These are phyloP conservation scores for Colletotrichum destructivum DNA, from an alignment of 2,329 filamentous ascomycete species.

Conservation along the genomic window DNA sequence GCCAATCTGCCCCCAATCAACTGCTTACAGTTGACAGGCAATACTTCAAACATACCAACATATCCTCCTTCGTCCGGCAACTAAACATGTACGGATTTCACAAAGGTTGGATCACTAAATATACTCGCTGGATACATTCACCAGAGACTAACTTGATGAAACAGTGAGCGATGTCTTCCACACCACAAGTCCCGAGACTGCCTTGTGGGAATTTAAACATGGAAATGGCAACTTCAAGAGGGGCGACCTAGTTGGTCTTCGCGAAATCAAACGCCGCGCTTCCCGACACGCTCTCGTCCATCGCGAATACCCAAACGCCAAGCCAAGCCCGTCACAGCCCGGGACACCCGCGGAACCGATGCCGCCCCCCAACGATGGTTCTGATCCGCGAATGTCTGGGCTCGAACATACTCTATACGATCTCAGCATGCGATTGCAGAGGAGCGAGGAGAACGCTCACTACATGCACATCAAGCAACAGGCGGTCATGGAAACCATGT, in stretches of 20 bases:
- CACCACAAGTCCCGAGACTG: slow-evolving; percentile 91
- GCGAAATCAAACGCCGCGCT: slow-evolving; percentile 95
- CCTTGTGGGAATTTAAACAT: slow-evolving; percentile 99
- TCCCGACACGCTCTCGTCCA: slow-evolving; percentile 95
- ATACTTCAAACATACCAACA: slow-evolving; percentile 99
- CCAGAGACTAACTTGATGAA: slow-evolving; percentile 44
- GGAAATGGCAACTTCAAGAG: slow-evolving; percentile 97
- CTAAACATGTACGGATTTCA: slow-evolving; percentile 99
- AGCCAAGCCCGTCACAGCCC: slow-evolving; percentile 82
- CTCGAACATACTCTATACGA: slow-evolving; percentile 90
- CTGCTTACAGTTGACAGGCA: slow-evolving; percentile 69
- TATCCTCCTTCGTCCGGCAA: slow-evolving; percentile 97
- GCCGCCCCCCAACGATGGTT: slow-evolving; percentile 74
- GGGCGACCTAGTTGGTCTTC: slow-evolving; percentile 89
- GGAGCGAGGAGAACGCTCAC: slow-evolving; percentile 87
- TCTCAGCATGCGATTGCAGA: slow-evolving; percentile 80
- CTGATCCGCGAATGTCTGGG: slow-evolving; percentile 80
- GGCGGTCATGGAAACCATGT: slow-evolving; percentile 84
- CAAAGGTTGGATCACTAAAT: slow-evolving; percentile 78
- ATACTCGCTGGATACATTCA: slow-evolving; percentile 4
- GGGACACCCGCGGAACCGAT: slow-evolving; percentile 89
- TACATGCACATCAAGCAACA: slow-evolving; percentile 87
- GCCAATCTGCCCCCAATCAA: background rate
- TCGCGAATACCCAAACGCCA: slow-evolving; percentile 87
- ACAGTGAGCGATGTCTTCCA: slow-evolving; percentile 98